phyloP scores from a whole-genome alignment of 352 stramenopile species.

The Saprolegnia parasitica region DNA sequence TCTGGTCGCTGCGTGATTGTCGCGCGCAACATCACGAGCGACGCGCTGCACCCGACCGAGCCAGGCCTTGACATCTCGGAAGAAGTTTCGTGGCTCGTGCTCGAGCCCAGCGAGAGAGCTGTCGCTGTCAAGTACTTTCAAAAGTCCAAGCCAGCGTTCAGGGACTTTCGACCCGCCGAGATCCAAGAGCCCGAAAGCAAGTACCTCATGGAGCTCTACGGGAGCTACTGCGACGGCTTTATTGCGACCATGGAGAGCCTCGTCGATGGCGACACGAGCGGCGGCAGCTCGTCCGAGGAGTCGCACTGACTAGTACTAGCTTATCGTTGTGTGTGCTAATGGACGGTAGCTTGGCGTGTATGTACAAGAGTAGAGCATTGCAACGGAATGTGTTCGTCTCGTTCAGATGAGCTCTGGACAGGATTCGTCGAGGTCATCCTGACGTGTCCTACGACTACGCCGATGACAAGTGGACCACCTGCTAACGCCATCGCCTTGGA shows the following conservation, averaged over 20 bases:
- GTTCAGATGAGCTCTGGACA: too few species aligned
- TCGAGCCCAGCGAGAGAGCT: background rate
- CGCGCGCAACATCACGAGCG: background rate
- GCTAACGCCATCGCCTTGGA: too few species aligned
- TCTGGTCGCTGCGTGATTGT: background rate
- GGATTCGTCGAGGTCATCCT: too few species aligned
- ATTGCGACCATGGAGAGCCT: constrained; percentile 4
- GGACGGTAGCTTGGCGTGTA: too few species aligned
- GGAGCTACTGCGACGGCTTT: constrained; percentile 9
- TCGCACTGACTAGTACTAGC: background rate
- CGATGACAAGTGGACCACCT: too few species aligned
- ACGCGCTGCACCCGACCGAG: background rate
- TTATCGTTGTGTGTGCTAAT: too few species aligned
- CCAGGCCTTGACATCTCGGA: background rate
- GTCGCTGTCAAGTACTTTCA: constrained; percentile 8
- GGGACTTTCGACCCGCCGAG: background rate
- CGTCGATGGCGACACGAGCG: background rate
- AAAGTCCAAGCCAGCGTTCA: constrained; percentile 14
- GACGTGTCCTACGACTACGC: too few species aligned
- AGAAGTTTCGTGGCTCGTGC: constrained; percentile 7
- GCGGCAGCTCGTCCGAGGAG: background rate
- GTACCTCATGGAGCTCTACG: constrained; percentile 16
- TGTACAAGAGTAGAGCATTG: too few species aligned
- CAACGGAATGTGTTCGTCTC: too few species aligned
- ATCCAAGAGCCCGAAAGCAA: constrained; percentile 11